Evolutionary conservation across 371 early-diverging fungal genomes (phyloP), one percentile per base, ranked within the genome.

Genomic region (Mucor sp.): DNA sequence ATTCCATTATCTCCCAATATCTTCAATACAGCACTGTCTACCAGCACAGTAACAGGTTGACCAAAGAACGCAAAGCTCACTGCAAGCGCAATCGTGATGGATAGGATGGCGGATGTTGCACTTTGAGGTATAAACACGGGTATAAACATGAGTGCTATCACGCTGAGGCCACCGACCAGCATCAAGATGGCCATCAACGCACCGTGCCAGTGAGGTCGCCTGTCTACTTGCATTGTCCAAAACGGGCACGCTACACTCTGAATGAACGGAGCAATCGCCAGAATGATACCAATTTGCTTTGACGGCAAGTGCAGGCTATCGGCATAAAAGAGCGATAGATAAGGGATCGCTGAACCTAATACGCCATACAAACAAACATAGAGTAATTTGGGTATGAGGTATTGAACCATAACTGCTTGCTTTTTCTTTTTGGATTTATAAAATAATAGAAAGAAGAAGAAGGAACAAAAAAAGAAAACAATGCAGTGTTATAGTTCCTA

Each of bases 61-160:
- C 79, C 82, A 58, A 78, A 81, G 35, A 81, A 81, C 2, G 82
- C 79, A 74, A 76, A 81, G 21, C 72, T 48, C 6, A 78, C 60
- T 6, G 77, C 82, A 28, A 79, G 47, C 3, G 57, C 21, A 5
- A 68, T 48, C 1, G 78, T 74, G 17, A 76, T 17, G 0, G 65
- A 14, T 5, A 80, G 43, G 2, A 63, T 62, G 5, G 66, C 15
- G 3, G 66, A 33, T 11, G 57, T n/a, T 30, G 33, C 25, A 32
- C 59, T 41, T 17, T 44, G n/a, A 15, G 66, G 58, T 14, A 76
- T 47, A 37, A 67, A 60, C 12, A 33, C 11, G 6, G 81, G 75
- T 21, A 81, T 65, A 39, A 78, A 69, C 65, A 77, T 63, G 11
- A 81, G 64, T 5, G 58, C 33, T 50, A 77, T 65, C 7, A 81